phyloP scores from a whole-genome alignment of 1,284 basidiomycete species.

The Cerrena zonata region DNA sequence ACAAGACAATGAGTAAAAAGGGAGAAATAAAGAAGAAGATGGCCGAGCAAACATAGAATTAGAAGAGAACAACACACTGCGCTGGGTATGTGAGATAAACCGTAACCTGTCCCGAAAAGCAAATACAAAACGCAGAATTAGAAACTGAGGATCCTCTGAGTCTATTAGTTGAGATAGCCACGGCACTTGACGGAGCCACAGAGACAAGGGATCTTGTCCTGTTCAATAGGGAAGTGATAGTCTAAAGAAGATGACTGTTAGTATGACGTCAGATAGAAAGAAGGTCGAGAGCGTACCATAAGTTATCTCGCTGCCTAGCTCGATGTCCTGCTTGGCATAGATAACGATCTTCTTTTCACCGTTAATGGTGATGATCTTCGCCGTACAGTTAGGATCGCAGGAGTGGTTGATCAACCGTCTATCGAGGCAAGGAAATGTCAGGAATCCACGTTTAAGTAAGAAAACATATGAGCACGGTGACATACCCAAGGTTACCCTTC shows the following conservation, averaged over 20 bases:
- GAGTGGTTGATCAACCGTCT: constrained; percentile 95
- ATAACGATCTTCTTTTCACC: constrained; percentile 99
- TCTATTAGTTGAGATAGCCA: constrained; percentile 76
- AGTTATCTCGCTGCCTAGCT: constrained; percentile 91
- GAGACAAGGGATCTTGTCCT: constrained; percentile 86
- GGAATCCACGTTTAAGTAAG: constrained; percentile 13
- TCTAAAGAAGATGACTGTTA: constrained; percentile 39
- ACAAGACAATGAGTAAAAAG: constrained; percentile 10
- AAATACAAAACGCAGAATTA: not conserved
- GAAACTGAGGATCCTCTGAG: not conserved
- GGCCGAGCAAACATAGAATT: not conserved
- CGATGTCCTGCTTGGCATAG: constrained; percentile 91
- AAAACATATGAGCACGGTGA: constrained; percentile 20
- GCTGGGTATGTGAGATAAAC: not conserved
- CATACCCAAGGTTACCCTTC: constrained; percentile 94
- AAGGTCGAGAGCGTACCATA: constrained; percentile 55
- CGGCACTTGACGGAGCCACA: constrained; percentile 84
- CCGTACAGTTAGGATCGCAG: constrained; percentile 95
- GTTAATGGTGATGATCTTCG: constrained; percentile 97
- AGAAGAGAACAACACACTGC: not conserved
- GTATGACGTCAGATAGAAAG: not conserved
- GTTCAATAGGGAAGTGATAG: constrained; percentile 90
- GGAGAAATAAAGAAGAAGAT: constrained; percentile 6
- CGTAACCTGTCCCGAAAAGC: too few species aligned
- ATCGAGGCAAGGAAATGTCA: constrained; percentile 10